A percentile compares a stretch with the other conserved stretches of the same genome.
These are phyloP conservation scores for Gyromitra esculenta DNA, from an alignment of 2,329 filamentous ascomycete species.

Conservation along the genomic window DNA sequence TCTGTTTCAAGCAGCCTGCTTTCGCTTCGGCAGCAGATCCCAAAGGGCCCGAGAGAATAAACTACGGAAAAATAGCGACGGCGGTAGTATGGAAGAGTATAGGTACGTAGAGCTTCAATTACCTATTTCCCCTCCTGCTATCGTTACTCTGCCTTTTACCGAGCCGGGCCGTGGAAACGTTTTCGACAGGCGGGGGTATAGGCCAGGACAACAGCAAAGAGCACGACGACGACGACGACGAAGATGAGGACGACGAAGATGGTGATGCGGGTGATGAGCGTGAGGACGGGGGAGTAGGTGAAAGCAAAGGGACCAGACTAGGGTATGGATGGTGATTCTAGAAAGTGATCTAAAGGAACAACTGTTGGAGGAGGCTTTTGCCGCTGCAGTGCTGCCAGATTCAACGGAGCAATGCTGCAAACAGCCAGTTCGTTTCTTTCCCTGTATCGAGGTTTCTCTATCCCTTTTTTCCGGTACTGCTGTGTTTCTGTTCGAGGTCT, in stretches of 20 bases:
- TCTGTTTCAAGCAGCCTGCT: slow-evolving; percentile 51
- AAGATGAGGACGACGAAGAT: slow-evolving; percentile 33
- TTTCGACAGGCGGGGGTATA: slow-evolving; percentile 41
- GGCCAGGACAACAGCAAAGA: slow-evolving; percentile 45
- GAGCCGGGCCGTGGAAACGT: slow-evolving; percentile 49
- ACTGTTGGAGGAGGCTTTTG: slow-evolving; percentile 42
- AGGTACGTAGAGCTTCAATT: slow-evolving; percentile 48
- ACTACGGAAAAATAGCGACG: slow-evolving; percentile 37
- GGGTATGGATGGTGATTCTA: slow-evolving; percentile 43
- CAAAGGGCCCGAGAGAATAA: slow-evolving; percentile 47
- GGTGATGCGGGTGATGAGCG: slow-evolving; percentile 32
- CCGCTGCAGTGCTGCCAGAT: slow-evolving; percentile 36
- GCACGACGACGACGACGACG: slow-evolving; percentile 39
- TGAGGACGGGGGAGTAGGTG: slow-evolving; percentile 40
- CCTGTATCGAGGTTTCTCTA: neutral
- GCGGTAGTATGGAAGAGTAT: slow-evolving; percentile 29
- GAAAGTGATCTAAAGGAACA: slow-evolving; percentile 42
- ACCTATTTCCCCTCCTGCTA: slow-evolving; percentile 46
- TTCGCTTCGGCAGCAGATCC: slow-evolving; percentile 47
- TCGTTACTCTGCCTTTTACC: slow-evolving; percentile 46
- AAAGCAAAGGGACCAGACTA: slow-evolving; percentile 43
- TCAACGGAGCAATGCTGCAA: slow-evolving; percentile 47
- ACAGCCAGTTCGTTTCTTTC: slow-evolving; percentile 38
- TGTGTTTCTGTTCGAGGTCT: slow-evolving; percentile 9
- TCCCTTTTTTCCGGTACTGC: neutral